Conservation (phyloP, 2,329 filamentous ascomycete species). For the Huntiella omanensis region DNA sequence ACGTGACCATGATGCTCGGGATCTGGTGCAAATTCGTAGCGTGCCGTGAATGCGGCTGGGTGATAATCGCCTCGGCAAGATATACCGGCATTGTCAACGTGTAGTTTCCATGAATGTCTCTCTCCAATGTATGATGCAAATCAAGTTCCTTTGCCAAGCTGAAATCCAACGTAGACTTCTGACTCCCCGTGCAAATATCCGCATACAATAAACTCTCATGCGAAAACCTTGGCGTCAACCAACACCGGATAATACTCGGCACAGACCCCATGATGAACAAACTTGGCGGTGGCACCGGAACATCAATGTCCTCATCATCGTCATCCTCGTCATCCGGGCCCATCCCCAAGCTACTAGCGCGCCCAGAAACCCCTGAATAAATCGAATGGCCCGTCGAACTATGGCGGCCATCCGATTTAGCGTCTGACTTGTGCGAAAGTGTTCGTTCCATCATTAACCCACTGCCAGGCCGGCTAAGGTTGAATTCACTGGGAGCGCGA, state of each 20-base stretch:
- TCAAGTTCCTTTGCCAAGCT: slow-evolving; percentile 58
- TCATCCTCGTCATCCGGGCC: slow-evolving; percentile 50
- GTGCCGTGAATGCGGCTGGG: slow-evolving; percentile 54
- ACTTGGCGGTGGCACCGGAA: slow-evolving; percentile 60
- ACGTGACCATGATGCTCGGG: slow-evolving; percentile 61
- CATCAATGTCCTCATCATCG: slow-evolving; percentile 50
- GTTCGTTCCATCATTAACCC: slow-evolving; percentile 81
- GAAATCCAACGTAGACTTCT: slow-evolving; percentile 64
- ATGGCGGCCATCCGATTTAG: slow-evolving; percentile 52
- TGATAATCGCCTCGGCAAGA: slow-evolving; percentile 74
- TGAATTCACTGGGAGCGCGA: slow-evolving; percentile 67
- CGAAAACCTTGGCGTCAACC: slow-evolving; percentile 79
- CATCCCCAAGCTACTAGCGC: slow-evolving; percentile 74
- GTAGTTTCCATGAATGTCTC: slow-evolving; percentile 44
- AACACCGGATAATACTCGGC: slow-evolving; percentile 87
- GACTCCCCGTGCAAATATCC: slow-evolving; percentile 79
- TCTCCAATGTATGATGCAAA: slow-evolving; percentile 45
- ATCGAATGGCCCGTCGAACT: slow-evolving; percentile 70
- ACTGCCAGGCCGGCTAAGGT: slow-evolving; percentile 57
- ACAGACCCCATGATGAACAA: slow-evolving; percentile 75
- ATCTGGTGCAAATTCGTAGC: slow-evolving; percentile 50
- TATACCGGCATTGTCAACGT: slow-evolving; percentile 67
- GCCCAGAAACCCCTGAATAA: slow-evolving; percentile 42
- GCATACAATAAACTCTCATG: slow-evolving; percentile 81
- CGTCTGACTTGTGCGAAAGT: slow-evolving; percentile 67